Evolutionary conservation across 2,329 filamentous ascomycete genomes (phyloP).

Genomic region (Dactylellina parvicollis): DNA sequence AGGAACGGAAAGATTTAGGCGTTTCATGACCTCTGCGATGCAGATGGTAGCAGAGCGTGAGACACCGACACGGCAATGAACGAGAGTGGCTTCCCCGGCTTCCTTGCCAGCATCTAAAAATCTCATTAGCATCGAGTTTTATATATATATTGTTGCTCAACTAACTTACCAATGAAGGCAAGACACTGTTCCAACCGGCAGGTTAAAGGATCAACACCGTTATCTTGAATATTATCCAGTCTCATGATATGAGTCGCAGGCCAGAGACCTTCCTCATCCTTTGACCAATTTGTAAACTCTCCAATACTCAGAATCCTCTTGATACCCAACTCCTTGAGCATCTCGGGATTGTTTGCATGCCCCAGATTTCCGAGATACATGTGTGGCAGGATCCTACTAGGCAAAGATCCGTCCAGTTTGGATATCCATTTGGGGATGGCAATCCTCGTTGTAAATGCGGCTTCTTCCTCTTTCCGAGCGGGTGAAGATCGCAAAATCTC

Average conservation of each 20-base stretch:
- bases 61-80: conserved; percentile 95
- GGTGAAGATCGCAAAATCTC: conserved; percentile 56
- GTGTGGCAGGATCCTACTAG: conserved; percentile 87
- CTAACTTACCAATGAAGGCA: conserved; percentile 83
- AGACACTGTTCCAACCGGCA: conserved; percentile 86
- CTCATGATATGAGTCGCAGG: conserved; percentile 79
- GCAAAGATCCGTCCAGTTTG: conserved; percentile 86
- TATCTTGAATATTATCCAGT: conserved; percentile 90
- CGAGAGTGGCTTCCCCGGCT: conserved; percentile 83
- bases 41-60: conserved; percentile 96
- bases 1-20: conserved; percentile 81
- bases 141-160: background rate
- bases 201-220: conserved; percentile 91
- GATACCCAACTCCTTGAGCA: conserved; percentile 83
- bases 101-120: conserved; percentile 77
- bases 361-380: conserved; percentile 95
- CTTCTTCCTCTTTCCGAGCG: conserved; percentile 29
- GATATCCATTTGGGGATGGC: conserved; percentile 79
- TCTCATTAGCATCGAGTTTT: conserved; percentile 46
- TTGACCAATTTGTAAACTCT: conserved; percentile 83
- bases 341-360: conserved; percentile 91
- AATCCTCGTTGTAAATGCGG: conserved; percentile 38
- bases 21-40: conserved; percentile 97
- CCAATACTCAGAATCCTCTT: conserved; percentile 89
- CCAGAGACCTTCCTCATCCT: conserved; percentile 76